Percentiles rank a stretch among this genome's conserved stretches.
Conservation (phyloP, 768 basidiomycete species). For the Suillus weaverae region DNA sequence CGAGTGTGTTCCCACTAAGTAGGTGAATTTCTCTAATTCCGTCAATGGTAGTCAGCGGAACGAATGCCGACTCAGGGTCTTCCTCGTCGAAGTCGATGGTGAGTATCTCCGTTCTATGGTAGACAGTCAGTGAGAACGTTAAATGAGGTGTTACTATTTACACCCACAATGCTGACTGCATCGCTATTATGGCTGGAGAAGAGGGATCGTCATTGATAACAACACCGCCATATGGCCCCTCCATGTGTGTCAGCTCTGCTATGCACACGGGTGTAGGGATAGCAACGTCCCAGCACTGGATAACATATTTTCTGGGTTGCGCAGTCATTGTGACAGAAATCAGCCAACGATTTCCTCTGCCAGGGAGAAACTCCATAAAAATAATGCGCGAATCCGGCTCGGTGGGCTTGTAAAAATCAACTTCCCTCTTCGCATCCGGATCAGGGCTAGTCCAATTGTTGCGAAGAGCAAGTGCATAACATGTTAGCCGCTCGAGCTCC, state of each 20-base stretch:
- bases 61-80: conserved; percentile 40
- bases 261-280: conserved; percentile 36
- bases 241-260: conserved; percentile 37
- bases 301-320: conserved; percentile 28
- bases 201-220: conserved; percentile 44
- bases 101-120: conserved; percentile 42
- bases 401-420: conserved; percentile 25
- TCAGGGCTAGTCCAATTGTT: conserved; percentile 48
- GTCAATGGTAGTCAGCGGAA: conserved; percentile 31
- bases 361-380: conserved; percentile 49
- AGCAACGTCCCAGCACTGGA: conserved; percentile 61
- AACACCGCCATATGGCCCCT: conserved; percentile 42
- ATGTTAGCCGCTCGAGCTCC: conserved; percentile 46
- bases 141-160: background rate
- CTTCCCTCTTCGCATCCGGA: conserved; percentile 33
- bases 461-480: conserved; percentile 42
- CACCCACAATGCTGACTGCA: conserved; percentile 44
- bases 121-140: background rate
- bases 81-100: conserved; percentile 37
- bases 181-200: conserved; percentile 38
- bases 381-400: conserved; percentile 37
- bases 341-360: conserved; percentile 42
- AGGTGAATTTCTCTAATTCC: conserved; percentile 34
- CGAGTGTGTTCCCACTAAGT: conserved; percentile 38
- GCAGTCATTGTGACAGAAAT: conserved; percentile 42